These are phyloP conservation scores for Colletotrichum sp. DNA, from an alignment of 2,329 filamentous ascomycete genomes.

Conservation along the genomic window DNA sequence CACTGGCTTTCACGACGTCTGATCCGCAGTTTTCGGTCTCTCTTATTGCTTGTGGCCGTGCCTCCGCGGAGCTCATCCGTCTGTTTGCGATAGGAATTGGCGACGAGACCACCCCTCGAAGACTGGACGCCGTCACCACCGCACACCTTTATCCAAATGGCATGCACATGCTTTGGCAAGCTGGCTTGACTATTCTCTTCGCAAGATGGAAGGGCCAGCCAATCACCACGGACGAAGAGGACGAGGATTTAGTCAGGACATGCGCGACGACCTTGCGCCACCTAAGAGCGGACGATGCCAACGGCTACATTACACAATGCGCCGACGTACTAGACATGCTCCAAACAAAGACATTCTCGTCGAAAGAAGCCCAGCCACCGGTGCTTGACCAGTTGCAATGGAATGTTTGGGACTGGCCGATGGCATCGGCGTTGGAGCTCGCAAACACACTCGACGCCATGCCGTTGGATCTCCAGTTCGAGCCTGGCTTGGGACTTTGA, in stretches of 20 bases:
- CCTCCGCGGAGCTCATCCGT: slow-evolving; percentile 13
- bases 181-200: slow-evolving; percentile 27
- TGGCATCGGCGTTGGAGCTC: slow-evolving; percentile 29
- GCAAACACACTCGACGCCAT: slow-evolving; percentile 26
- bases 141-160: slow-evolving; percentile 27
- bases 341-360: slow-evolving; percentile 23
- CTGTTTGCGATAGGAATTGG: neutral
- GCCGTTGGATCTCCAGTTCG: slow-evolving; percentile 24
- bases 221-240: slow-evolving; percentile 1
- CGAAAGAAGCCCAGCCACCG: neutral
- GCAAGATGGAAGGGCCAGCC: slow-evolving; percentile 25
- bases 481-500: neutral
- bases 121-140: neutral
- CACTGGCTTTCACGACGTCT: slow-evolving; percentile 26
- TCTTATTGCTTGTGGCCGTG: slow-evolving; percentile 21
- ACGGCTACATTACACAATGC: slow-evolving; percentile 19
- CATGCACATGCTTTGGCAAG: slow-evolving; percentile 30
- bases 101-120: neutral
- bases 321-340: slow-evolving; percentile 26
- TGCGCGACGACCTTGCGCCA: slow-evolving; percentile 20
- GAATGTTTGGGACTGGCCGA: slow-evolving; percentile 32
- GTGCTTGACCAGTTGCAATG: slow-evolving; percentile 25
- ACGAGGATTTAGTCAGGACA: slow-evolving; percentile 17
- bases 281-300: slow-evolving; percentile 18
- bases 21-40: slow-evolving; percentile 25